Base-by-base conservation (phyloP, 768 basidiomycete species). In the Boletus rubescentipes region DNA sequence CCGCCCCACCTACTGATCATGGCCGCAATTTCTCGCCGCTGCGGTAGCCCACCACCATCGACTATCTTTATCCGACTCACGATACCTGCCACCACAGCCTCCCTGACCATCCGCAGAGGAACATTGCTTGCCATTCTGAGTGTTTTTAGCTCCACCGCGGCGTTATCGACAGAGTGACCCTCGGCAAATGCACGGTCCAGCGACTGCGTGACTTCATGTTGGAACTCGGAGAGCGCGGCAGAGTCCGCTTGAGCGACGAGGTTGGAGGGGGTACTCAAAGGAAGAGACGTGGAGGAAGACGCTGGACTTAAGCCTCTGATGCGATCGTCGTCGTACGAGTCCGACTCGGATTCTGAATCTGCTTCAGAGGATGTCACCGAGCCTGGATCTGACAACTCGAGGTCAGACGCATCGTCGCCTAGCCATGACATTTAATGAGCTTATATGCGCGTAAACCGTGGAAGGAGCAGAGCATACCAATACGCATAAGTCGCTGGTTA, bases 61-160 rank as follows among this genome's bases (percentile, higher is more conserved):
- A 85, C 77, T 38, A 92, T 72, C 45, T 75, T 75, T 42, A 94
- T 86, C 54, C 81, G 80, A 54, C 85, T 83, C 51, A 96, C 85
- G 53, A 98, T 79, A 36, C 85, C 89, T n/a, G 79, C 79, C 35
- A 98, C 78, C n/a, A 98, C 91, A 15, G 89, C 89, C 70, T 94
- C 89, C 47, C 90, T 80, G 15, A 97, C 94, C 46, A 85, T 79
- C n/a, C 80, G 81, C 18, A 97, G 79, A 11, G 91, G 82, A 26
- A 98, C 96, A 63, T 98, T 98, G 64, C 88, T 91, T 34, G 93
- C 93, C 92, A 98, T 96, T 45, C 95, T 89, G 41, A 99, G 81
- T 40, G 96, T 97, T 75, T 96, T 93, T 55, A 98, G 80, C 68
- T 98, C 96, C 57, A 98, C 89, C 1, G 91, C 80, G 2, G 94